Evolutionary conservation across 2,329 filamentous ascomycete species (phyloP).

Genomic region (Fusarium praegraminearum): DNA sequence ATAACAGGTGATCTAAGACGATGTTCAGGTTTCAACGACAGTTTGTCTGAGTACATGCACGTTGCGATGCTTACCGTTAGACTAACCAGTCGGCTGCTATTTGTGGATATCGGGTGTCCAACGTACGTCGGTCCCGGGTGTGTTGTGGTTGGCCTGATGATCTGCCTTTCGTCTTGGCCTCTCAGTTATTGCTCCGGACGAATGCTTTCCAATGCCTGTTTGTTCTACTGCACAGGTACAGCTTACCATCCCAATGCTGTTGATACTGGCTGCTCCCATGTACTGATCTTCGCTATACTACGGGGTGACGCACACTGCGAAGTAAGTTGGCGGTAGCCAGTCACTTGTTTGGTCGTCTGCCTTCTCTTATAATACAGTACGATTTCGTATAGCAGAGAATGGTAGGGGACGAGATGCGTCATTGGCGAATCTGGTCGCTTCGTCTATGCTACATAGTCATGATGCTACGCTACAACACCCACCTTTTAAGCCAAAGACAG

Average conservation of each 20-base stretch:
- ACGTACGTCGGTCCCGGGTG: slow-evolving; percentile 5
- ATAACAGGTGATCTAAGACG: not conserved
- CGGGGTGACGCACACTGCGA: not conserved
- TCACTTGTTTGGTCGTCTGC: not conserved
- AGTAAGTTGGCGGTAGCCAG: not conserved
- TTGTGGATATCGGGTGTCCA: slow-evolving; percentile 10
- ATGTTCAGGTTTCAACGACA: slow-evolving; percentile 5
- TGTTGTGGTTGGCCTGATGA: not conserved
- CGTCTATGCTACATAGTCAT: not conserved
- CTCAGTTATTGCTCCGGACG: not conserved
- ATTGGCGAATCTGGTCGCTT: slow-evolving; percentile 11
- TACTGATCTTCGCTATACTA: not conserved
- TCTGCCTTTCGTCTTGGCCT: not conserved
- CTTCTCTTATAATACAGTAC: not conserved
- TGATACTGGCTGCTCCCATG: not conserved
- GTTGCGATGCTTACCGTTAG: not conserved
- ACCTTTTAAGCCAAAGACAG: slow-evolving; percentile 20
- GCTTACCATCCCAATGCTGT: not conserved
- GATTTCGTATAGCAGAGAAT: not conserved
- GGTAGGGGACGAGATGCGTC: not conserved
- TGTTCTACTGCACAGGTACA: not conserved
- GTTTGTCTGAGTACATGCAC: slow-evolving; percentile 6
- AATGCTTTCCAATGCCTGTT: slow-evolving; percentile 4
- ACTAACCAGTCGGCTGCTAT: not conserved
- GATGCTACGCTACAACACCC: slow-evolving; percentile 1